These are phyloP conservation scores for Globisporangium uncinulatum DNA, from an alignment of 352 stramenopile genomes.

Conservation along the genomic window DNA sequence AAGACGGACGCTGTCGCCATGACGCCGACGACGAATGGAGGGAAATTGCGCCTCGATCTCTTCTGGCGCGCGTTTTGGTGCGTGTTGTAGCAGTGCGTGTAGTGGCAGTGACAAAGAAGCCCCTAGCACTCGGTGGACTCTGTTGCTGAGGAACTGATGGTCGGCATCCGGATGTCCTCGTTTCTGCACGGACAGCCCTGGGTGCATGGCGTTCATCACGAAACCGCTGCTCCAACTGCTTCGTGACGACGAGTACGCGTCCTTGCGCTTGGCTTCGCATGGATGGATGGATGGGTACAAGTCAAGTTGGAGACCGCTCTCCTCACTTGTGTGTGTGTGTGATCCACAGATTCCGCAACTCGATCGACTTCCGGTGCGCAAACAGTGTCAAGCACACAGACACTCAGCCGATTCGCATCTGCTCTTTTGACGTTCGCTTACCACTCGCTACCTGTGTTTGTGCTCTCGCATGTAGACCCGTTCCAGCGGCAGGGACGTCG, in stretches of 20 bases:
- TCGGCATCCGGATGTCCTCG: no score
- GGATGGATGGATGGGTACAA: no score
- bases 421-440: no score
- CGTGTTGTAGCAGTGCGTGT: no score
- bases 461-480: conserved; percentile 21
- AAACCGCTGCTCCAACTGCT: conserved; percentile 57
- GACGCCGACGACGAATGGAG: background rate
- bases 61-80: conserved; percentile 83
- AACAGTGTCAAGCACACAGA: no score
- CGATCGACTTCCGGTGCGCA: conserved; percentile 56
- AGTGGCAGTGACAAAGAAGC: no score
- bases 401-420: no score
- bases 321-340: background rate
- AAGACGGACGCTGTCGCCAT: background rate
- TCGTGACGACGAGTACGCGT: conserved; percentile 44
- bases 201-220: conserved; percentile 71
- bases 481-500: conserved; percentile 62
- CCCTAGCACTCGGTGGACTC: background rate
- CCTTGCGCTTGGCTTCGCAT: background rate
- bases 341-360: conserved; percentile 57
- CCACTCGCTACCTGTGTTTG: background rate
- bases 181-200: conserved; percentile 32
- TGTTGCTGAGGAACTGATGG: no score
- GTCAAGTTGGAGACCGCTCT: no score
- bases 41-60: conserved; percentile 63